Base-by-base conservation (phyloP, 805 yeast genomes). In the Isabelozyma pseudorhagii region DNA sequence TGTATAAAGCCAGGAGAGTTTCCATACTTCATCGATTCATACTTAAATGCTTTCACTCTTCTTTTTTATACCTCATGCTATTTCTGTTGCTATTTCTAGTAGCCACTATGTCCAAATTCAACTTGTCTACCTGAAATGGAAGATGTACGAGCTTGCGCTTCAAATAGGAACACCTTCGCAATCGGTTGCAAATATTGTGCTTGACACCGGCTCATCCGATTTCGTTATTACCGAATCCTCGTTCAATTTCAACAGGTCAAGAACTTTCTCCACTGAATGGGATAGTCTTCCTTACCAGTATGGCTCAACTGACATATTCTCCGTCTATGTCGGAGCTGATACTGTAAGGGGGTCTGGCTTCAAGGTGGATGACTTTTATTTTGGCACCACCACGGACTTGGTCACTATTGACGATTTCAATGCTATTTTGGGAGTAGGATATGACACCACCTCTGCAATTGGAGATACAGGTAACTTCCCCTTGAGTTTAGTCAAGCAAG, bases 191-290 rank as follows among this genome's bases (percentile, higher is more conserved):
- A 42, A 42, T 9, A 18, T 52, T n/a, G 45, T 48, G 2, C 31
- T 54, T 8, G 57, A 54, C 41, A 52, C 54, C 2, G 55, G 57
- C 10, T 52, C 55, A 1, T 41, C 52, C 7, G 50, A 45, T 25
- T 40, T 54, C 11, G 47, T 48, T 6, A 38, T 54, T 2, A 21
- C 42, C 17, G 45, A 27, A 8, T 8, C 36, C 15, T 15, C 38
- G 25, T 42, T 42, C 13, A 8, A 42, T 17, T n/a, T n/a, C 21
- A 28, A 42, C 10, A 3, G 5, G 2, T 42, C 45, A 5, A n/a
- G 21, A 3, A 14, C 4, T 14, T 42, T 28, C 21, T 8, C 13
- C 13, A 28, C 45, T 6, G 13, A n/a, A 21, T 13, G 38, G 25
- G 38, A 42, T 13, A 13, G 5, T 9, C 11, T 28, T 14, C 38